Percentiles rank a stretch among this genome's conserved stretches.
Evolutionary conservation across 495 filamentous ascomycete genomes (phyloP).

Genomic region (Xylaria intraflava): DNA sequence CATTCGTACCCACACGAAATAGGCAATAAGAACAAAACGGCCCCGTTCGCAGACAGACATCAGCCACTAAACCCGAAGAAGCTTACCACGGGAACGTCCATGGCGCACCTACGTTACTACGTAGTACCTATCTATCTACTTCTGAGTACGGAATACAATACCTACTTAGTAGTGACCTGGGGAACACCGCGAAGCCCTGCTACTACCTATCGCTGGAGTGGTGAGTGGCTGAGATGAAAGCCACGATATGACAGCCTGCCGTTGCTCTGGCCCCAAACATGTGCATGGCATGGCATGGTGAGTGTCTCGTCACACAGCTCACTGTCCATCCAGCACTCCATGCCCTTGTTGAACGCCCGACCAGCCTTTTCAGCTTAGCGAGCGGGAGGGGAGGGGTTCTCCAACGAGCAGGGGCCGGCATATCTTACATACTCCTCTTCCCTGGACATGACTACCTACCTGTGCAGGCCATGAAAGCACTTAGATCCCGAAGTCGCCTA

Average conservation of each 20-base stretch:
- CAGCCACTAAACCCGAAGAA: background rate
- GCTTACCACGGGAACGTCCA: background rate
- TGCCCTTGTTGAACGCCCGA: background rate
- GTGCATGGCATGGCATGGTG: slow-evolving; percentile 15
- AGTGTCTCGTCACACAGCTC: too few relatives aligned
- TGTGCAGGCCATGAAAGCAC: background rate
- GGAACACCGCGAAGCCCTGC: background rate
- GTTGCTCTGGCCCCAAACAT: background rate
- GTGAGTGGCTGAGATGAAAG: background rate
- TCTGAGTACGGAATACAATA: background rate
- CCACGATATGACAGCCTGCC: slow-evolving; percentile 6
- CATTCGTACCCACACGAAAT: too few relatives aligned
- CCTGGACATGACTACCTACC: slow-evolving; percentile 1
- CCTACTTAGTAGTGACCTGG: too few relatives aligned
- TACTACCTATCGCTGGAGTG: background rate
- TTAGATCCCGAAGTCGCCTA: background rate
- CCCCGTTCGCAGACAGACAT: too few relatives aligned
- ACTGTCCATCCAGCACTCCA: background rate
- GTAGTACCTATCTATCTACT: too few relatives aligned
- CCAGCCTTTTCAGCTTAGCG: background rate
- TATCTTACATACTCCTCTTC: slow-evolving; percentile 4
- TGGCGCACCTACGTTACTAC: too few relatives aligned
- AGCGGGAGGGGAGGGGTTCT: background rate
- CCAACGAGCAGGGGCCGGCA: slow-evolving; percentile 7
- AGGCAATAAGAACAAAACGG: too few relatives aligned